Evolutionary conservation across 306 rosid species (phyloP).

Genomic region (Vigna angularis): DNA sequence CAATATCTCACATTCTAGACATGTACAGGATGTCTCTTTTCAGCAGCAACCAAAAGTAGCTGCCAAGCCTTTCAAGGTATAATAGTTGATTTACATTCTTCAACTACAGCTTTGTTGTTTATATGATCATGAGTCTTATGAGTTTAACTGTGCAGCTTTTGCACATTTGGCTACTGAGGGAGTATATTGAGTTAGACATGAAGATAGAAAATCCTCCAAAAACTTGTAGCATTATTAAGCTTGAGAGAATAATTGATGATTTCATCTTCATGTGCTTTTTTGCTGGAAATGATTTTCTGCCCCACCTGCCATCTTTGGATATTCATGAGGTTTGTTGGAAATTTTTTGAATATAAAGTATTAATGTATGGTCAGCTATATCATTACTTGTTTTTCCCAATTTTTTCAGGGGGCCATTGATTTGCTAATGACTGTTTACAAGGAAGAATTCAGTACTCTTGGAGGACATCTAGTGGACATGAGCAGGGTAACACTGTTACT

Average conservation of each 20-base stretch:
- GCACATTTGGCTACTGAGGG: constrained; percentile 66
- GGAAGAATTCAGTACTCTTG: constrained; percentile 53
- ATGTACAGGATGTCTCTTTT: constrained; percentile 32
- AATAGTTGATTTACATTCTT: neutral
- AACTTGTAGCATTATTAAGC: constrained; percentile 35
- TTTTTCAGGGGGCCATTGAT: constrained; percentile 55
- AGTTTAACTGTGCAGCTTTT: constrained; percentile 54
- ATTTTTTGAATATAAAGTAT: neutral
- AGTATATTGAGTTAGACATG: constrained; percentile 64
- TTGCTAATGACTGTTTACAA: constrained; percentile 58
- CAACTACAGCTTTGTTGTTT: neutral
- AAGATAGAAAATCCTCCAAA: constrained; percentile 52
- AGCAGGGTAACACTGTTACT: constrained; percentile 44
- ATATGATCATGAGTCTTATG: neutral
- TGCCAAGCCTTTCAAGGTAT: constrained; percentile 54
- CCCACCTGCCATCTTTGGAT: constrained; percentile 62
- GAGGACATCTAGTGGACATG: constrained; percentile 66
- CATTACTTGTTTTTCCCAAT: neutral
- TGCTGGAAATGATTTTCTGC: constrained; percentile 74
- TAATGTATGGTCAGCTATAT: neutral
- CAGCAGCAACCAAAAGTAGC: neutral
- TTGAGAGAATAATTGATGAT: constrained; percentile 66
- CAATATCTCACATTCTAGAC: neutral
- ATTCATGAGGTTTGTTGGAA: constrained; percentile 50
- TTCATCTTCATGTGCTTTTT: constrained; percentile 65